phyloP scores from a whole-genome alignment of 306 rosid genomes.

The Vigna nakashimae region DNA sequence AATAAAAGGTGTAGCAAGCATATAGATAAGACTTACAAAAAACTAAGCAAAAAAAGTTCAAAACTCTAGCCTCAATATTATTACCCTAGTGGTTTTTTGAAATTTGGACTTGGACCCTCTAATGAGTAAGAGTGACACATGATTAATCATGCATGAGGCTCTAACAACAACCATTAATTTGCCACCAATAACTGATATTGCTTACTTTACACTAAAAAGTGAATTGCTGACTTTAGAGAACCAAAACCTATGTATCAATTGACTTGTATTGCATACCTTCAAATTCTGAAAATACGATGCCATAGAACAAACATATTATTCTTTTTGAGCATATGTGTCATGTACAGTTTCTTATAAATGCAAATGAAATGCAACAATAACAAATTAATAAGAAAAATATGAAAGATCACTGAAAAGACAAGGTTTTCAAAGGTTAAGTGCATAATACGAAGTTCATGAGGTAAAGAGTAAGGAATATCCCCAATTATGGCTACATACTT shows the following conservation, averaged over 20 bases:
- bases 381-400: slow-evolving; percentile 33
- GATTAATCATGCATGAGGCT: not conserved
- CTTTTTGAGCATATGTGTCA: slow-evolving; percentile 4
- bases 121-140: no score
- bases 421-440: slow-evolving; percentile 26
- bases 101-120: not conserved
- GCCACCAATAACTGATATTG: not conserved
- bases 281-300: slow-evolving; percentile 31
- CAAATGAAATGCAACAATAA: slow-evolving; percentile 5
- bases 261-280: slow-evolving; percentile 19
- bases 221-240: not conserved
- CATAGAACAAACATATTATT: slow-evolving; percentile 29
- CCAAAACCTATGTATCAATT: slow-evolving; percentile 10
- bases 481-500: slow-evolving; percentile 58
- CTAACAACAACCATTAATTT: not conserved
- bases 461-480: slow-evolving; percentile 13
- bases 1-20: slow-evolving; percentile 21
- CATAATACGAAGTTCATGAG: slow-evolving; percentile 20
- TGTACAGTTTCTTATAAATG: slow-evolving; percentile 30
- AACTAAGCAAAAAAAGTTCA: not conserved
- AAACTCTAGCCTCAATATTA: slow-evolving; percentile 31
- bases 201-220: not conserved
- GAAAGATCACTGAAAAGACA: slow-evolving; percentile 14
- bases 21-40: not conserved
- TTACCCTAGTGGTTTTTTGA: slow-evolving; percentile 15